Evolutionary conservation across 2,329 filamentous ascomycete species (phyloP).

Genomic region (Apiospora marii): DNA sequence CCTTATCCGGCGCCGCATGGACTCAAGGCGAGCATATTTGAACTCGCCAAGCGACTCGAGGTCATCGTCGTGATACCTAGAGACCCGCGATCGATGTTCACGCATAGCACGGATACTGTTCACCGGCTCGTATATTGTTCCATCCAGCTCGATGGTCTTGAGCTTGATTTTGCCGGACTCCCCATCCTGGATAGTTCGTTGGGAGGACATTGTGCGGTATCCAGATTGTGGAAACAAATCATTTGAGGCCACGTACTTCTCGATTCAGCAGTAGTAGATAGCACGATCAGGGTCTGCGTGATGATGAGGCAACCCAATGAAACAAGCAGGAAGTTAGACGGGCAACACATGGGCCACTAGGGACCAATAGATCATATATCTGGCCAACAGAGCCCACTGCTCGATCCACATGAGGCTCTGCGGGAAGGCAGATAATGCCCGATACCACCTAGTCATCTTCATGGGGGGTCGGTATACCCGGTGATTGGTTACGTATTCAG

Average conservation of each 20-base stretch:
- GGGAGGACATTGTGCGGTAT: background rate
- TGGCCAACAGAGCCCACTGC: background rate
- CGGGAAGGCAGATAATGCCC: background rate
- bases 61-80: background rate
- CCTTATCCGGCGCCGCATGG: background rate
- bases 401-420: background rate
- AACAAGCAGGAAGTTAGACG: too few species aligned
- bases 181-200: background rate
- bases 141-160: background rate
- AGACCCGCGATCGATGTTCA: background rate
- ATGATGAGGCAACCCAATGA: background rate
- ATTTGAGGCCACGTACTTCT: background rate
- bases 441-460: background rate
- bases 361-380: background rate
- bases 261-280: too few species aligned
- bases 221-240: background rate
- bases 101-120: background rate
- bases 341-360: background rate
- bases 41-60: background rate
- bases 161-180: background rate
- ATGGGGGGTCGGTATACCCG: background rate
- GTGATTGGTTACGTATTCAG: background rate
- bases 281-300: too few species aligned
- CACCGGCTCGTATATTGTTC: background rate
- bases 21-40: background rate